Conservation (phyloP, 805 yeast genomes). For the Yarrowia sp. region DNA sequence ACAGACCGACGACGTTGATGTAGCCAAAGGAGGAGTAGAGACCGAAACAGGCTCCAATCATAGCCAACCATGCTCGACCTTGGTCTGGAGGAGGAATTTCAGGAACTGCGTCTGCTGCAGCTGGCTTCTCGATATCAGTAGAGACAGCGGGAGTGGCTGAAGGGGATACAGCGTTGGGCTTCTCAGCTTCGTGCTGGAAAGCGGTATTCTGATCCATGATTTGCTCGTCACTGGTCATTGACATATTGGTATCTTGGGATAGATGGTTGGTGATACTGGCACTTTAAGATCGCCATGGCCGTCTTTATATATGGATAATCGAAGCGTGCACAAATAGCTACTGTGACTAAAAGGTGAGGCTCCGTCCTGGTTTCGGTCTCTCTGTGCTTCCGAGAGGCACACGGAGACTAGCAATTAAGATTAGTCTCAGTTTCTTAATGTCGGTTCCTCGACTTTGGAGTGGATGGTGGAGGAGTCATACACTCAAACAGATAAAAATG, state of each 20-base stretch:
- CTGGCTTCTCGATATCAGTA: neutral
- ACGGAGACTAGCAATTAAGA: too few relatives aligned
- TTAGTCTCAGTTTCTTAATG: too few relatives aligned
- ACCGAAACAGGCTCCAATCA: conserved; percentile 14
- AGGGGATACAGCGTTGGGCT: neutral
- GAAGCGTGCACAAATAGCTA: too few relatives aligned
- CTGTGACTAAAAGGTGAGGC: neutral
- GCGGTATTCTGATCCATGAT: neutral
- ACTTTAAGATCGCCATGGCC: too few relatives aligned
- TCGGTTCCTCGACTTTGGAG: too few relatives aligned
- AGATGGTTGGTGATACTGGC: too few relatives aligned
- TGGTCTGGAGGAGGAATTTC: neutral
- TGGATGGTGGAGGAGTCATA: too few relatives aligned
- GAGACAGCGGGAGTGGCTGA: neutral
- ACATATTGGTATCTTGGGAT: conserved; percentile 11
- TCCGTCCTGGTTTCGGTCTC: neutral
- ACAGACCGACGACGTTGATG: conserved; percentile 62
- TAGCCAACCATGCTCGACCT: conserved; percentile 8
- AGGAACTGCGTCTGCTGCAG: too few relatives aligned
- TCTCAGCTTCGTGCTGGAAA: neutral
- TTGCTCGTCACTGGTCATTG: neutral
- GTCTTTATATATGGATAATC: too few relatives aligned
- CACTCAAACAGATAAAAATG: too few relatives aligned
- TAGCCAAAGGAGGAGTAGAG: conserved; percentile 49
- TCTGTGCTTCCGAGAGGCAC: neutral